These are phyloP conservation scores for Hordeum marinum DNA, from an alignment of 176 grass and related monocot species.

Conservation along the genomic window DNA sequence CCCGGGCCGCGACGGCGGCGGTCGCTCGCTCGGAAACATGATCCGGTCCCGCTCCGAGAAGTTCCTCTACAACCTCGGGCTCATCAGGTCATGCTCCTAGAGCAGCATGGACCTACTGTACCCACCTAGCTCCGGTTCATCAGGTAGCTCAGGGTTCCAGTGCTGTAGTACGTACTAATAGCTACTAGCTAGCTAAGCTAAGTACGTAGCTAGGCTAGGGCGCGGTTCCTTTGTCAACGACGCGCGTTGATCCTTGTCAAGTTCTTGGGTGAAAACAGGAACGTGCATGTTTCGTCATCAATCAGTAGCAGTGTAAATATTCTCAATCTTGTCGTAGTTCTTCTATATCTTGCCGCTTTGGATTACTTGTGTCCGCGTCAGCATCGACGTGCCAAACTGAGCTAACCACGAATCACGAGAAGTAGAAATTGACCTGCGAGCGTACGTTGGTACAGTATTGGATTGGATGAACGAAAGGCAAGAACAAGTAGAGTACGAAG, in stretches of 20 bases:
- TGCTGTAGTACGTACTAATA: not conserved
- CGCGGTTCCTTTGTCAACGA: not conserved
- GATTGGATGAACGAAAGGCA: not conserved
- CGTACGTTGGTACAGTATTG: not conserved
- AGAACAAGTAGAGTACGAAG: not conserved
- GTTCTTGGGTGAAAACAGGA: constrained; percentile 19
- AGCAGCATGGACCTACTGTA: not conserved
- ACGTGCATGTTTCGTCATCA: not conserved
- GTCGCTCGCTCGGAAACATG: constrained; percentile 66
- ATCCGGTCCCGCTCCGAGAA: constrained; percentile 87
- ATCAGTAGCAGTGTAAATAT: constrained; percentile 27
- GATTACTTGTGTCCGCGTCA: not conserved
- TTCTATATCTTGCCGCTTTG: not conserved
- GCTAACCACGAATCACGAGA: not conserved
- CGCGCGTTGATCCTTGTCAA: constrained; percentile 28
- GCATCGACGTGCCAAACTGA: not conserved
- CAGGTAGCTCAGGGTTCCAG: not conserved
- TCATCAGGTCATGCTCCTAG: constrained; percentile 81
- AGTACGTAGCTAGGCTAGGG: not conserved
- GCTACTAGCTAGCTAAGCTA: not conserved
- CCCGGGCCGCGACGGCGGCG: constrained; percentile 12
- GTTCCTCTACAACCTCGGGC: constrained; percentile 77
- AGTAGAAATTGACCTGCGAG: not conserved
- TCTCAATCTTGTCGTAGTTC: not conserved
- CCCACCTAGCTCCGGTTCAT: not conserved